Evolutionary conservation across 306 rosid species (phyloP).

Genomic region (Arachis hypogaea): DNA sequence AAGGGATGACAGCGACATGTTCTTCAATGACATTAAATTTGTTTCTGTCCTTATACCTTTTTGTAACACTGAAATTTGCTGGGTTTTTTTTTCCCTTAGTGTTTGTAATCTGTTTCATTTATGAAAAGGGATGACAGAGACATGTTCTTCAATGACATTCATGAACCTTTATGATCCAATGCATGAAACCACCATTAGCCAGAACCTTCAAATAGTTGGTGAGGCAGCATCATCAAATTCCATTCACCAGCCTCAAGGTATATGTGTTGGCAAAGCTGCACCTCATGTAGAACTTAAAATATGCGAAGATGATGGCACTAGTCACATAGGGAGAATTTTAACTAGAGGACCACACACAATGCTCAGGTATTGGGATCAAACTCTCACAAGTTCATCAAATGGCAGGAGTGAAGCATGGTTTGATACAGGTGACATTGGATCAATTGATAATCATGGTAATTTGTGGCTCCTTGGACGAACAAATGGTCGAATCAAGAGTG

Average conservation of each 20-base stretch:
- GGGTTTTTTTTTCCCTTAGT: conserved; percentile 9
- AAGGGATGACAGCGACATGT: conserved; percentile 93
- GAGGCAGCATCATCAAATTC: conserved; percentile 35
- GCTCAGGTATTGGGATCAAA: conserved; percentile 80
- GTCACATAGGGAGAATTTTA: conserved; percentile 68
- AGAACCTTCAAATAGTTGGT: conserved; percentile 27
- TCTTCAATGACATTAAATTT: conserved; percentile 74
- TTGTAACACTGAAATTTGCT: conserved; percentile 21
- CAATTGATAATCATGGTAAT: conserved; percentile 63
- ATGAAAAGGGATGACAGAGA: conserved; percentile 81
- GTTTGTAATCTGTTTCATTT: conserved; percentile 36
- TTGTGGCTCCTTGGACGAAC: conserved; percentile 83
- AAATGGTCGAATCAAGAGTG: conserved; percentile 83
- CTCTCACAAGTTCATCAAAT: conserved; percentile 41
- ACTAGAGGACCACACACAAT: conserved; percentile 95
- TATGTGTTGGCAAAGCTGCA: conserved; percentile 95
- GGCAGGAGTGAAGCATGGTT: conserved; percentile 62
- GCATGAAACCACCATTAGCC: conserved; percentile 33
- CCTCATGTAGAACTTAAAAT: conserved; percentile 84
- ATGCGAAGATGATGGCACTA: conserved; percentile 51
- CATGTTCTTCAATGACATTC: conserved; percentile 88
- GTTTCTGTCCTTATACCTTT: background rate
- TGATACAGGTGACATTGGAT: conserved; percentile 93
- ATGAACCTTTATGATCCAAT: conserved; percentile 59
- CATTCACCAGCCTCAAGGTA: conserved; percentile 58